phyloP scores from a whole-genome alignment of 495 filamentous ascomycete genomes.

The Neurospora africana region DNA sequence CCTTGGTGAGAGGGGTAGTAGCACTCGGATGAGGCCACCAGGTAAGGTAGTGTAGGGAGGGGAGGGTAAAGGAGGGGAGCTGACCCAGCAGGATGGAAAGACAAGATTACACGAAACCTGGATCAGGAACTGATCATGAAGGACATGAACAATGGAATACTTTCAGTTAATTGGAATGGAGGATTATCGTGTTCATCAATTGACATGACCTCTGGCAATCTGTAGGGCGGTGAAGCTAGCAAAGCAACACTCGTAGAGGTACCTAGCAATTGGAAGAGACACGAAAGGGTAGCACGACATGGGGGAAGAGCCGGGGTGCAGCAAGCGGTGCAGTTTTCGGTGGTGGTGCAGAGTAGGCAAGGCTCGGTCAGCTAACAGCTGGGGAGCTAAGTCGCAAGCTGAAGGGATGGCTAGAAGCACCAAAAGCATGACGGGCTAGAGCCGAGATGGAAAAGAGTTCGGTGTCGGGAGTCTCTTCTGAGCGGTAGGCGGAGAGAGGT shows the following conservation, averaged over 20 bases:
- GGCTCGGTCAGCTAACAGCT: not conserved
- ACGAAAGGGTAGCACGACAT: not conserved
- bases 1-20: not conserved
- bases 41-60: not conserved
- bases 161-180: not conserved
- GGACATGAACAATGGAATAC: not conserved
- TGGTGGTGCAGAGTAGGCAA: not conserved
- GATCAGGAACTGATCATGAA: not conserved
- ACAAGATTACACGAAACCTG: not conserved
- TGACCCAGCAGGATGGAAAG: not conserved
- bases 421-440: not conserved
- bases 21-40: not conserved
- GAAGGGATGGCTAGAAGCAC: not conserved
- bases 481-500: not conserved
- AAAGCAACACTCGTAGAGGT: not conserved
- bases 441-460: not conserved
- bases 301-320: not conserved
- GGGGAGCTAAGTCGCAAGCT: not conserved
- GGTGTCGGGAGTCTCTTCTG: not conserved
- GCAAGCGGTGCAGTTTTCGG: not conserved
- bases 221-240: not conserved
- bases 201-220: not conserved
- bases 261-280: not conserved
- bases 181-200: not conserved
- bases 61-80: not conserved